Evolutionary conservation across 768 basidiomycete species (phyloP).

Genomic region (Clitopilus passeckerianus): DNA sequence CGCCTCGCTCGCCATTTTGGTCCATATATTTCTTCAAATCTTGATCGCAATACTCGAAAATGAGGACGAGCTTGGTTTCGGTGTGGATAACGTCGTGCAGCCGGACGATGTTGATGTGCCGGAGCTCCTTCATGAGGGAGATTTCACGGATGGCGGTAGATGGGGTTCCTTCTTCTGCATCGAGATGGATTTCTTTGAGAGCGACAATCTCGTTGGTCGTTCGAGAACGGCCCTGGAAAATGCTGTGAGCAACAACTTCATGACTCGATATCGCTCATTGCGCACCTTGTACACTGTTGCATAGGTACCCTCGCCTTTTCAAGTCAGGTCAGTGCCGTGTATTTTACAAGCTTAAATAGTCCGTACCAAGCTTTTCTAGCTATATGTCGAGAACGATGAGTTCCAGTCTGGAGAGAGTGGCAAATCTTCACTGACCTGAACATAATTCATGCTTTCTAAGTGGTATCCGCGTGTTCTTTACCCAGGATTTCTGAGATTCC

Average conservation of each 20-base stretch:
- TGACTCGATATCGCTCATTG: neutral
- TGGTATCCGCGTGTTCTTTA: too few relatives aligned
- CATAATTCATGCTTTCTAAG: slow-evolving; percentile 38
- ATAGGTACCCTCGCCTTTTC: slow-evolving; percentile 83
- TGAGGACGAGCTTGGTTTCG: slow-evolving; percentile 94
- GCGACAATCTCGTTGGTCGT: slow-evolving; percentile 99
- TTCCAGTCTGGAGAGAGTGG: neutral
- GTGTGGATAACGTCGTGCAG: slow-evolving; percentile 99
- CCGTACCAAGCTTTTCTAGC: neutral
- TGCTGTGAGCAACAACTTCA: neutral
- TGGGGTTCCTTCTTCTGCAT: slow-evolving; percentile 98
- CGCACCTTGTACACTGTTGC: slow-evolving; percentile 95
- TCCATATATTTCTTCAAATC: slow-evolving; percentile 99
- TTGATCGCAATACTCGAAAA: slow-evolving; percentile 98
- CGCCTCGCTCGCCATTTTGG: slow-evolving; percentile 92
- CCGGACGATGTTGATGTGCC: slow-evolving; percentile 97
- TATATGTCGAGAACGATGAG: neutral
- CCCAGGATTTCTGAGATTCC: neutral
- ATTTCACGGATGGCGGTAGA: slow-evolving; percentile 99
- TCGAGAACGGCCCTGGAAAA: slow-evolving; percentile 77
- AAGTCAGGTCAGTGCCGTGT: slow-evolving; percentile 27
- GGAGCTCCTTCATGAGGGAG: slow-evolving; percentile 98
- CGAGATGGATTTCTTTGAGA: slow-evolving; percentile 97
- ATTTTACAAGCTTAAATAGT: neutral
- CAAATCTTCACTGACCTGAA: slow-evolving; percentile 33